Base-by-base conservation (phyloP, 441 rosid species). In the Euphorbia corollata region DNA sequence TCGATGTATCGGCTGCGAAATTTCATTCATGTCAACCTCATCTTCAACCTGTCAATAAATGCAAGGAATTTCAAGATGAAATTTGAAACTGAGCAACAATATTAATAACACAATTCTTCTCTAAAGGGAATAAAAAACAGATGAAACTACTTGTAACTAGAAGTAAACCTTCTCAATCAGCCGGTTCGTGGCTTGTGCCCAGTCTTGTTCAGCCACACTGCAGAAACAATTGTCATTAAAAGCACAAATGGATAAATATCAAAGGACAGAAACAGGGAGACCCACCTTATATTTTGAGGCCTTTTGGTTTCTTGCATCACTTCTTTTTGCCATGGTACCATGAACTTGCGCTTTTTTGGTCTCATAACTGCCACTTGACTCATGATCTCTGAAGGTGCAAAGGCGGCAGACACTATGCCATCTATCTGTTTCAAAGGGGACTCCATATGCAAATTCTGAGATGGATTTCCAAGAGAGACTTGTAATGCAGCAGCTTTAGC, bases 121-220 rank as follows among this genome's bases (percentile, higher is more conserved):
- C 5, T 6, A 0, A 41, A 41, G 6, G 19, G n/a, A 50, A 16
- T 74, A 64, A 60, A 75, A 60, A 65, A 68, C 68, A 67, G 63
- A 67, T 59, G 79, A 74, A 47, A 62, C 36, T 13, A n/a, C n/a
- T n/a, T n/a, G n/a, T n/a, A 34, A 39, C 38, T 47, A 65, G 63
- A 70, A 48, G 74, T 79, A 62, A 65, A 91, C 99, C 87, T 91
- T 94, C 84, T 91, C 96, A 72, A 71, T 63, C 77, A 86, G 77
- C 36, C 87, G 82, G 73, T 87, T 85, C 67, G 88, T 75, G 20
- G 84, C 87, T 71, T 76, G 78, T 10, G 88, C 89, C 99, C 99
- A 91, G 43, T 82, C 87, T 19, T 59, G 74, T 74, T 89, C 99
- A 18, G 86, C 86, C 79, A 54, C 65, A 59, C 99, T 94, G 87